Evolutionary conservation across 108 stramenopile genomes (phyloP), one percentile per base, ranked within the genome.

Genomic region (Cylindrotheca closterium): DNA sequence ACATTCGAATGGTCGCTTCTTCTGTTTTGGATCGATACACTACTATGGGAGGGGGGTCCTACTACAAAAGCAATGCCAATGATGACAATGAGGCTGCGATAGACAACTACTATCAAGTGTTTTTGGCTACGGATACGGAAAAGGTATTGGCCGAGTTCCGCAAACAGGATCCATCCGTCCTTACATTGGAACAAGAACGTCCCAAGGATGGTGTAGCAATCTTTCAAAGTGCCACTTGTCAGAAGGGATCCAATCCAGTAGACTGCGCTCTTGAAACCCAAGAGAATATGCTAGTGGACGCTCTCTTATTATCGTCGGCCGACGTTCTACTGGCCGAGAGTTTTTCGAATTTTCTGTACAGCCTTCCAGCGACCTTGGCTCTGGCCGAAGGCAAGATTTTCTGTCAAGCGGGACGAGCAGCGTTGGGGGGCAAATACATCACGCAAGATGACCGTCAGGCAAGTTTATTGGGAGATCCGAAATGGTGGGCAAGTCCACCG

Each of bases 401-500:
- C 19, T 51, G 51, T 21, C 15, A 51, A n/a, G 22, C 21, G 7
- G 51, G 51, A 51, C 7, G 51, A 51, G 51, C 51, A n/a, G 51
- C 51, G 8, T 21, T 51, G 18, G 51, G 51, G 5, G 51, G 51
- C 51, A n/a, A 21, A n/a, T 51, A 51, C 51, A 51, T 51, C 7
- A n/a, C 22, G 18, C 18, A 51, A 7, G 19, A 51, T n/a, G 21
- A 51, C 51, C 51, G n/a, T 17, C 21, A 51, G 19, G 51, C 51
- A 51, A 51, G 22, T 23, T 7, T 51, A 22, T 7, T 51, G 51
- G 51, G 51, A 51, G 51, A 51, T n/a, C 21, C 51, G n/a, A n/a
- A n/a, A 10, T 51, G 51, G 51, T 51, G 51, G 51, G 51, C 51
- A n/a, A n/a, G n/a, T n/a, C 51, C 51, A 22, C 51, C 51, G 7